Conservation (phyloP, 2,329 filamentous ascomycete genomes). For the Dactylellina parvicollis region DNA sequence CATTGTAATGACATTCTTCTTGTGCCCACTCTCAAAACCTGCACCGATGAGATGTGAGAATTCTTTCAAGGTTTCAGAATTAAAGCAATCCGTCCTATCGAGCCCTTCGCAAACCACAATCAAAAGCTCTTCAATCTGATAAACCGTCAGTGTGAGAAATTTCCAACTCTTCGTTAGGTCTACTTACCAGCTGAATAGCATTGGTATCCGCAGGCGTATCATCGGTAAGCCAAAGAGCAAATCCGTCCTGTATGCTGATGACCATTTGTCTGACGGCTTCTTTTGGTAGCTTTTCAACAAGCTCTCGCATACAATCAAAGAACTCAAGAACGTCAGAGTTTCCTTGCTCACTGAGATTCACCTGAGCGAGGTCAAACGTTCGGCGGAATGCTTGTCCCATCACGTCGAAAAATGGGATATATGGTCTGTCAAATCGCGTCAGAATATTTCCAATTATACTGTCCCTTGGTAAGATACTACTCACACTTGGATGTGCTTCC, state of each 20-base stretch:
- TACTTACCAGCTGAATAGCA: constrained; percentile 16
- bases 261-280: constrained; percentile 35
- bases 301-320: constrained; percentile 25
- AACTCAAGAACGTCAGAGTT: constrained; percentile 34
- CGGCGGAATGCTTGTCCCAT: constrained; percentile 45
- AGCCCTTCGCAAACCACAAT: constrained; percentile 19
- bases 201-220: constrained; percentile 27
- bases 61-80: constrained; percentile 21
- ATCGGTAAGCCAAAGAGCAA: constrained; percentile 41
- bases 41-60: constrained; percentile 42
- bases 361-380: constrained; percentile 40
- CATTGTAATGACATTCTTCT: constrained; percentile 33
- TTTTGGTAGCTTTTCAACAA: constrained; percentile 25
- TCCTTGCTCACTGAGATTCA: constrained; percentile 18
- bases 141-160: not conserved
- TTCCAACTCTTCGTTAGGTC: not conserved
- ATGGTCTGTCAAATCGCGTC: constrained; percentile 13
- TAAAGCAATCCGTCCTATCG: constrained; percentile 27
- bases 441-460: not conserved
- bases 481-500: constrained; percentile 32
- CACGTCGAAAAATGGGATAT: constrained; percentile 32
- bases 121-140: constrained; percentile 27
- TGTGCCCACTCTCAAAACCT: constrained; percentile 36
- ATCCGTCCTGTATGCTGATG: constrained; percentile 35
- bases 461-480: not conserved